Evolutionary conservation across 2,329 filamentous ascomycete genomes (phyloP), one percentile per base, ranked within the genome.

Genomic region (Calonectria honghensis): DNA sequence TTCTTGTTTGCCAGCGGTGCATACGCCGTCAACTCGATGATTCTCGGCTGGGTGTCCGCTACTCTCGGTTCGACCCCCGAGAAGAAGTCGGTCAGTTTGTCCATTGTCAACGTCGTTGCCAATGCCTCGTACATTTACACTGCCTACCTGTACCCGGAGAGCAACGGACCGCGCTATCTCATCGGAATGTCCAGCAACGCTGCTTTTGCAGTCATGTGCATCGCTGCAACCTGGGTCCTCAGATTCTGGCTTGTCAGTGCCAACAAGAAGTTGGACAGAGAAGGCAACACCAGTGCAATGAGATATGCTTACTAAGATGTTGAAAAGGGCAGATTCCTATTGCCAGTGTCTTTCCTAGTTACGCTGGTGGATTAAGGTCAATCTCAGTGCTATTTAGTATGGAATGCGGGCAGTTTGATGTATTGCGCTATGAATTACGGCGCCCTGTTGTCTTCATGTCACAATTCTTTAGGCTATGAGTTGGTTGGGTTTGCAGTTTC

Each of bases 41-140:
- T 87, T 20, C 80, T 87, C 0, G 85, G 86, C 7, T 88, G 86
- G 86, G 85, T 86, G 0, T 83, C 82, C 0, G 81, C 82, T 0
- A 87, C 85, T 0, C 84, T 86, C 7, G 85, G 85, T 0, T 86
- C 87, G 31, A 88, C 85, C 0, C 83, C 83, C 1, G 86, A 88
- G 79, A 88, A 88, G 79, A 87, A 87, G 72, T 86, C 87, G 0
- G 83, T 85, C 20, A 83, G 84, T 18, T 78, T 88, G 20, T 84
- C 83, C 6, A 85, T 88, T 39, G 86, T 88, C 37, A 88, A 87
- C 35, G 86, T 87, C 0, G 74, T 87, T 11, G 85, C 85, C 35
- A 88, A 88, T 51, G 85, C 84, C 0, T 85, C 84, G 0, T 88
- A 88, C 74, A 85, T 89, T 29, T 89, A 86, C 82, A 88, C 86